Evolutionary conservation across 2,329 filamentous ascomycete species (phyloP).

Genomic region (Celoporthe dispersa): DNA sequence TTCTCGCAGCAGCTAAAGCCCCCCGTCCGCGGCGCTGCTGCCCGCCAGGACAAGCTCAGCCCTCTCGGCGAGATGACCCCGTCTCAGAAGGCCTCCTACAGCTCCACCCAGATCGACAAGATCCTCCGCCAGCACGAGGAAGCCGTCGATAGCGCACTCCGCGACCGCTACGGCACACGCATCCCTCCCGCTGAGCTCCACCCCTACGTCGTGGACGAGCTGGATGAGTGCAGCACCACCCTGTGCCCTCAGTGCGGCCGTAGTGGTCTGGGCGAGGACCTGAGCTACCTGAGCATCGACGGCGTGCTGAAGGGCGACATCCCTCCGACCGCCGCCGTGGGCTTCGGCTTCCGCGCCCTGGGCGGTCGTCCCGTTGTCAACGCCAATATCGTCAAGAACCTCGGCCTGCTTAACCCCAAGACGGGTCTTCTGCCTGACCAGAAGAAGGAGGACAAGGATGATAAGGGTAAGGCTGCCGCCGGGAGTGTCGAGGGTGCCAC

Average conservation of each 20-base stretch:
- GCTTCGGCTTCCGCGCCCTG: slow-evolving; percentile 56
- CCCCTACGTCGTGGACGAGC: slow-evolving; percentile 29
- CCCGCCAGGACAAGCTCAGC: slow-evolving; percentile 47
- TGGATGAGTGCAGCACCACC: slow-evolving; percentile 54
- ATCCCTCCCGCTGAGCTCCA: slow-evolving; percentile 7
- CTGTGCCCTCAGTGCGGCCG: slow-evolving; percentile 56
- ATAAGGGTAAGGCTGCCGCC: neutral
- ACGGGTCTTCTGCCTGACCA: neutral
- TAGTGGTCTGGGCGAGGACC: slow-evolving; percentile 41
- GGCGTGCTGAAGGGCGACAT: slow-evolving; percentile 55
- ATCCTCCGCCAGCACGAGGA: slow-evolving; percentile 56
- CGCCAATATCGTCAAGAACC: slow-evolving; percentile 42
- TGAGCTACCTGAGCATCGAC: slow-evolving; percentile 55
- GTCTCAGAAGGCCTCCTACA: slow-evolving; percentile 50
- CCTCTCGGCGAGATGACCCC: slow-evolving; percentile 50
- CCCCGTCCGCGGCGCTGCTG: slow-evolving; percentile 46
- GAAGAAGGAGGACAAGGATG: neutral
- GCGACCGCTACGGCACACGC: slow-evolving; percentile 13
- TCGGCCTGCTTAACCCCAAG: slow-evolving; percentile 40
- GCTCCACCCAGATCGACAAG: slow-evolving; percentile 49
- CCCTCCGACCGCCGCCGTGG: slow-evolving; percentile 52
- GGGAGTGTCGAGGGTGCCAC: neutral
- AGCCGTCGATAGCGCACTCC: slow-evolving; percentile 31
- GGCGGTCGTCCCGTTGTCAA: slow-evolving; percentile 50
- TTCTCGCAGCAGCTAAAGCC: slow-evolving; percentile 41